phyloP scores from a whole-genome alignment of 148 eudicot species.

The Camellia sinensis region DNA sequence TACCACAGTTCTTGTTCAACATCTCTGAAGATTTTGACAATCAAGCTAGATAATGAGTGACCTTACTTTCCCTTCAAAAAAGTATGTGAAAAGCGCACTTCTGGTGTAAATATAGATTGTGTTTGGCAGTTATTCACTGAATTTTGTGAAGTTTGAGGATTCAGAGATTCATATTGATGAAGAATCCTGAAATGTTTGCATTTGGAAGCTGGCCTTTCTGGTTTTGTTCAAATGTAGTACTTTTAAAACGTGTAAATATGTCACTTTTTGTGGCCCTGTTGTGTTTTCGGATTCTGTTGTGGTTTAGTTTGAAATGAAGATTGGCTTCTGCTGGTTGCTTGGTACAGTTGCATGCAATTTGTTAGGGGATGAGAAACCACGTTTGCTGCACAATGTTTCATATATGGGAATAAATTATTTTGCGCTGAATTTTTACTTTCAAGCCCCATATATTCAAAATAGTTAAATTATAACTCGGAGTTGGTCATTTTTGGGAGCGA shows the following conservation, averaged over 20 bases:
- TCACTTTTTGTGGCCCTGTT: neutral
- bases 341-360: neutral
- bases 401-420: too few relatives aligned
- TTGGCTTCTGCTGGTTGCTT: too few relatives aligned
- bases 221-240: neutral
- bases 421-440: too few relatives aligned
- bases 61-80: neutral
- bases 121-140: neutral
- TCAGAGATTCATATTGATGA: constrained; percentile 13
- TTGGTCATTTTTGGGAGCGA: too few relatives aligned
- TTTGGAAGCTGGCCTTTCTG: neutral
- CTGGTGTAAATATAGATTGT: neutral
- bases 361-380: neutral
- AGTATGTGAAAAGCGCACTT: neutral
- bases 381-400: neutral
- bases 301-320: too few relatives aligned
- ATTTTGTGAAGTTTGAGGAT: constrained; percentile 4
- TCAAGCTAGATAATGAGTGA: constrained; percentile 23
- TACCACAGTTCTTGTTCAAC: constrained; percentile 72
- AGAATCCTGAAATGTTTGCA: neutral
- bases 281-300: too few relatives aligned
- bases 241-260: neutral
- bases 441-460: too few relatives aligned
- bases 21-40: constrained; percentile 45
- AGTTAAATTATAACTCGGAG: too few relatives aligned